Base-by-base conservation (phyloP, 2,329 filamentous ascomycete species). In the Daldinia eschscholtzii region DNA sequence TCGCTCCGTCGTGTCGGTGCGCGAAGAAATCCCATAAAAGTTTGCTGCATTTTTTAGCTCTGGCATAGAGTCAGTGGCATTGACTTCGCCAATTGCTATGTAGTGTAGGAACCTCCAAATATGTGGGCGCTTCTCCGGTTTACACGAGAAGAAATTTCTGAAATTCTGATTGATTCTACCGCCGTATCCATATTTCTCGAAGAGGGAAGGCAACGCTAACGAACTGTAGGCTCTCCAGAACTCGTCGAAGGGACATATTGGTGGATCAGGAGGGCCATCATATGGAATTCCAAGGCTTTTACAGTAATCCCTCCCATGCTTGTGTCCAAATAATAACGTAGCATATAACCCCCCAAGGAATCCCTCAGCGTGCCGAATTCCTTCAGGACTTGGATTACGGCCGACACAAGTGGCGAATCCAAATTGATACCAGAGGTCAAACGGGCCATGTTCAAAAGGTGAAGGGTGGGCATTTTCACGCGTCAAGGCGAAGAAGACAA, bases 261-360 rank as follows among this genome's bases (percentile, higher is more conserved):
- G 48, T 20, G 48, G 48, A 20, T 53, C 48, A 20, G 48, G 48
- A 35, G 48, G 48, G 4, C 48, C 48, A 13, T 53, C 48, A 9
- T 53, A 53, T 18, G 48, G 48, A n/a, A 53, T 53, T 5, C 48
- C 48, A 20, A 53, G 48, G 10, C 48, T 53, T 35, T 35, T 53
- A 6, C 48, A 53, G 48, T 53, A 53, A 10, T 13, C 48, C 30
- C 48, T 53, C 6, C 28, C 5, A 3, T 26, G n/a, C 30, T 35
- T 35, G 48, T 35, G 48, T 1, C 48, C 48, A 35, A 6, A 53
- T 7, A 53, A 33, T 10, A 53, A 20, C 48, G 6, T 5, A 20
- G 15, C 15, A 20, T 53, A 53, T n/a, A 33, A 35, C 2, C 48
- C 48, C 1, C 48, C 48, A n/a, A 53, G n/a, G 4, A 6, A 1